A percentile compares a stretch with the other conserved stretches of the same genome.
Conservation (phyloP, 2,329 filamentous ascomycete genomes). For the Sordariomycetes sp. region DNA sequence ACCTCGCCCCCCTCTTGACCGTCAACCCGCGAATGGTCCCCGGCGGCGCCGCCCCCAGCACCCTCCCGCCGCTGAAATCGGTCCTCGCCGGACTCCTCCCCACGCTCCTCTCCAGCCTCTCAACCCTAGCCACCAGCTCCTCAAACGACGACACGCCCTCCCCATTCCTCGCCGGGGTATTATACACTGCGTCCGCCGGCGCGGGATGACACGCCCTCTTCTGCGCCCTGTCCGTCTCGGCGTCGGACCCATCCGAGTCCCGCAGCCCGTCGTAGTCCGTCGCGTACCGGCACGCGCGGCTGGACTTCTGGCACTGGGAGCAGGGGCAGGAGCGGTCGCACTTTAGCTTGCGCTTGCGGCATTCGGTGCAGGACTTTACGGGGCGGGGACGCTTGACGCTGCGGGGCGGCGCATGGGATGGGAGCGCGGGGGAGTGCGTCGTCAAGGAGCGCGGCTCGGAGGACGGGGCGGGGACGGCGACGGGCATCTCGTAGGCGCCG, state of each 20-base stretch:
- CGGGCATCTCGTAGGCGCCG: slow-evolving; percentile 1
- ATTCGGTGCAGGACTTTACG: slow-evolving; percentile 42
- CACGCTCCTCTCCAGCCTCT: slow-evolving; percentile 37
- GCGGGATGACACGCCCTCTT: slow-evolving; percentile 17
- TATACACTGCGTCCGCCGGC: neutral
- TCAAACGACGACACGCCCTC: slow-evolving; percentile 25
- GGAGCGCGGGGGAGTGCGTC: neutral
- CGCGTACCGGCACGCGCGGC: slow-evolving; percentile 37
- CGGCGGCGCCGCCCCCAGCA: slow-evolving; percentile 21
- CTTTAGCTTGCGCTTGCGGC: slow-evolving; percentile 41
- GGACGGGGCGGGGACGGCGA: slow-evolving; percentile 1
- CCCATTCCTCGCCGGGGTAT: slow-evolving; percentile 9
- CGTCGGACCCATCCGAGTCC: slow-evolving; percentile 35
- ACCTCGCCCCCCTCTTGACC: slow-evolving; percentile 26
- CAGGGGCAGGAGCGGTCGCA: slow-evolving; percentile 44
- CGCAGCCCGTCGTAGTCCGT: slow-evolving; percentile 32
- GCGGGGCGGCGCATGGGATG: slow-evolving; percentile 12
- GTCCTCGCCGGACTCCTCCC: slow-evolving; percentile 25
- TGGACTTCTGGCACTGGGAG: slow-evolving; percentile 44
- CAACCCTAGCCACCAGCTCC: slow-evolving; percentile 34
- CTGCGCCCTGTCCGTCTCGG: slow-evolving; percentile 19
- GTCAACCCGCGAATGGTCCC: slow-evolving; percentile 34
- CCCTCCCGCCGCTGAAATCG: slow-evolving; percentile 15
- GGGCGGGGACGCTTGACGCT: slow-evolving; percentile 40
- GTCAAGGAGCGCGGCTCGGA: neutral